Conservation (phyloP, 768 basidiomycete species). For the Kwoniella sp. region DNA sequence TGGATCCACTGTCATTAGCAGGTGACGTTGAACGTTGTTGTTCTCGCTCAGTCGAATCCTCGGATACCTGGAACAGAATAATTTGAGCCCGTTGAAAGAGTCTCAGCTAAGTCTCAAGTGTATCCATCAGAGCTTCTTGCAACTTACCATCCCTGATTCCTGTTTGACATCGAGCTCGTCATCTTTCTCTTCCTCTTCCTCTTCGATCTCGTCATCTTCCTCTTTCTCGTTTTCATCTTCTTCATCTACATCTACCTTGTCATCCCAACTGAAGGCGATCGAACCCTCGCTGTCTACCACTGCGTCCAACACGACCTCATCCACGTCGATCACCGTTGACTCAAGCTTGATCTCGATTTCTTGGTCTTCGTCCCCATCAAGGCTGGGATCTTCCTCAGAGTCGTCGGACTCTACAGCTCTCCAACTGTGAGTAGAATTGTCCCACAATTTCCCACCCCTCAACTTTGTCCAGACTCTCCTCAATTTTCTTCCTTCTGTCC, state of each 20-base stretch:
- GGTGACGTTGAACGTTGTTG: too few species aligned
- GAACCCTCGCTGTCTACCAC: background rate
- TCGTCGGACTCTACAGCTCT: background rate
- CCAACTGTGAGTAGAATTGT: background rate
- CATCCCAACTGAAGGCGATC: too few species aligned
- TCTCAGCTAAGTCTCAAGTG: too few species aligned
- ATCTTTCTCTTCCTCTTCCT: too few species aligned
- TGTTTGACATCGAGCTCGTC: too few species aligned
- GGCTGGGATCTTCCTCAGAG: background rate
- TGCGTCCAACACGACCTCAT: background rate
- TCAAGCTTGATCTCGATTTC: background rate
- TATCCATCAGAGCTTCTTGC: too few species aligned
- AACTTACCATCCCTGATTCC: too few species aligned
- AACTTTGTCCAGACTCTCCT: background rate
- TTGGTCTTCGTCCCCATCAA: constrained; percentile 1
- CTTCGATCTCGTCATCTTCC: background rate
- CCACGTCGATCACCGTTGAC: background rate
- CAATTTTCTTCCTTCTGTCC: background rate
- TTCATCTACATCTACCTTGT: background rate
- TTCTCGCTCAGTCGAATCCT: too few species aligned
- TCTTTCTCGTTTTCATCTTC: background rate
- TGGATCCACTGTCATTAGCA: too few species aligned
- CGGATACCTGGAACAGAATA: too few species aligned
- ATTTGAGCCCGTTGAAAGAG: too few species aligned
- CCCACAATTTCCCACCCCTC: background rate